These are phyloP conservation scores for Phoenix dactylifera DNA, from an alignment of 176 grass and related monocot species.

Conservation along the genomic window DNA sequence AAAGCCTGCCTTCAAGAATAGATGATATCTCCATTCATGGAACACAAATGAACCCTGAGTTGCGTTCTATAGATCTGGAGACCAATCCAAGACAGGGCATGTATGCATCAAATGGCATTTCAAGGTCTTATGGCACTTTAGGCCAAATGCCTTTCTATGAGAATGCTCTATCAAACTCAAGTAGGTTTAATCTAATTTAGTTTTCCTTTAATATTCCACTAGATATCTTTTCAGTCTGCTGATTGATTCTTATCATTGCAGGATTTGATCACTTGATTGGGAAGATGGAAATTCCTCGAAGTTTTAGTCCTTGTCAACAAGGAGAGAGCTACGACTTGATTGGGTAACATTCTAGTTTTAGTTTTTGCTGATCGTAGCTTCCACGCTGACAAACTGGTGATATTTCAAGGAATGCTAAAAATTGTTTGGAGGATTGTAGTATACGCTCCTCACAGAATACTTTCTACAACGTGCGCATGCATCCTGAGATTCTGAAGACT, in stretches of 20 bases:
- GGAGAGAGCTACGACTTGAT: conserved; percentile 75
- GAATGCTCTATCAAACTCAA: conserved; percentile 54
- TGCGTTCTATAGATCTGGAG: conserved; percentile 29
- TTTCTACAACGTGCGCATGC: no score
- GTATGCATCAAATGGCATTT: conserved; percentile 39
- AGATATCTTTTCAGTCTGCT: no score
- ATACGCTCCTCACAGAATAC: no score
- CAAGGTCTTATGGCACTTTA: conserved; percentile 42
- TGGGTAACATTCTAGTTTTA: conserved; percentile 24
- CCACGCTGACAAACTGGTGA: no score
- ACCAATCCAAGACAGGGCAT: conserved; percentile 28
- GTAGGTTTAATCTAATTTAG: conserved; percentile 22
- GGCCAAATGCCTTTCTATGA: conserved; percentile 70
- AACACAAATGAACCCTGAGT: conserved; percentile 29
- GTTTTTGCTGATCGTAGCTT: no score
- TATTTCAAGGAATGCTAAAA: no score
- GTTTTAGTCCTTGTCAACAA: conserved; percentile 35
- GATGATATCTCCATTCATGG: conserved; percentile 3
- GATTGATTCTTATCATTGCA: conserved; percentile 17
- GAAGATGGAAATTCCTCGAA: conserved; percentile 40
- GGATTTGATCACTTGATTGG: conserved; percentile 65
- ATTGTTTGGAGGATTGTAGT: no score
- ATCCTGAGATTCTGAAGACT: no score
- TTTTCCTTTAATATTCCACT: no score
- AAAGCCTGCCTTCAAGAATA: conserved; percentile 10